phyloP scores from a whole-genome alignment of 2,329 filamentous ascomycete species.

The Camillea tinctor region DNA sequence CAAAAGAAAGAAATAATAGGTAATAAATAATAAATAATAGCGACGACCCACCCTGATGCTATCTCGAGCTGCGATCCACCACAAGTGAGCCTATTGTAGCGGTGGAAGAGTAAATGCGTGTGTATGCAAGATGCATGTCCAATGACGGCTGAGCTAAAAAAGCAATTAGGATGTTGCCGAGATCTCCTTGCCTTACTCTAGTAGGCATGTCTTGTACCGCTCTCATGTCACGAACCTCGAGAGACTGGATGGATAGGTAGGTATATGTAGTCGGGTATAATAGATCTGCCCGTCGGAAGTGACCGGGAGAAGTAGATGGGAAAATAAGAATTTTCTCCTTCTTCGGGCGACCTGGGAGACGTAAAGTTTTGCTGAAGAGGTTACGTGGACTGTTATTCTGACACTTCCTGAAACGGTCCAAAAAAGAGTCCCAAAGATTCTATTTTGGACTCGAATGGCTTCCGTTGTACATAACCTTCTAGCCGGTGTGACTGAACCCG shows the following conservation, averaged over 20 bases:
- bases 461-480: neutral
- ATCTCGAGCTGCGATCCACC: neutral
- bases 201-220: neutral
- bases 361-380: neutral
- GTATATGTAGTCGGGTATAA: neutral
- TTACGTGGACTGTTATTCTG: conserved; percentile 14
- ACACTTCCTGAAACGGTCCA: conserved; percentile 25
- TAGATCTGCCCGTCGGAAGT: neutral
- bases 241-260: neutral
- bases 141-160: neutral
- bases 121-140: neutral
- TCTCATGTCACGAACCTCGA: neutral
- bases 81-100: neutral
- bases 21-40: too few relatives aligned
- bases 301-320: neutral
- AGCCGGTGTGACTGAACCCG: neutral
- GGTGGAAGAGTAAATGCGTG: neutral
- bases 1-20: neutral
- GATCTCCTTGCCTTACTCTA: neutral
- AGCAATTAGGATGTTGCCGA: neutral
- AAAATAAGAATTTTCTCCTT: neutral
- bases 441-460: conserved; percentile 16
- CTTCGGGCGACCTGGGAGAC: neutral
- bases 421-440: conserved; percentile 18
- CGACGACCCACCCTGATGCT: neutral